These are phyloP conservation scores for Scedosporium apiospermum DNA, from an alignment of 2,329 filamentous ascomycete species.

Conservation along the genomic window DNA sequence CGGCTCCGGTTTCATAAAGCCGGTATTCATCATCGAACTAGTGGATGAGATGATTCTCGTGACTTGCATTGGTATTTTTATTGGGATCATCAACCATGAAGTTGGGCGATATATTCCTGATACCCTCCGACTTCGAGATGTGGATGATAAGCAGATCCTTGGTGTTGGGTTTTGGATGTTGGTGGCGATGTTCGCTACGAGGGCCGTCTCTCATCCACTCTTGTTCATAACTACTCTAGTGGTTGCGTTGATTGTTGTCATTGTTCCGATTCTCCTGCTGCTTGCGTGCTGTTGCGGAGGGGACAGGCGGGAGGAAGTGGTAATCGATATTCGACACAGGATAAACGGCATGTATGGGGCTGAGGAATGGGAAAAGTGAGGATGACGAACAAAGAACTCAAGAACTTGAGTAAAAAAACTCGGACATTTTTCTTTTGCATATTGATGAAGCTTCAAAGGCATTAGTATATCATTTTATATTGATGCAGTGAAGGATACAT, in stretches of 20 bases:
- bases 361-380: too few species aligned
- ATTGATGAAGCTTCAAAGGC: too few species aligned
- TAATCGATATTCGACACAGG: background rate
- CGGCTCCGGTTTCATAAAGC: background rate
- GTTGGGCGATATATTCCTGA: background rate
- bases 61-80: conserved; percentile 2
- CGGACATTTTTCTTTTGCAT: too few species aligned
- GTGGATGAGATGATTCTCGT: conserved; percentile 3
- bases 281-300: background rate
- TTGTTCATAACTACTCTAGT: background rate
- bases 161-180: conserved; percentile 6
- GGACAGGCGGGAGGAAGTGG: background rate
- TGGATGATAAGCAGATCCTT: conserved; percentile 2
- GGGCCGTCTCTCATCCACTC: conserved; percentile 1
- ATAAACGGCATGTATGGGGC: background rate
- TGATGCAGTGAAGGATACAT: too few species aligned
- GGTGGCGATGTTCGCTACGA: background rate
- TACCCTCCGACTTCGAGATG: background rate
- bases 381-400: too few species aligned
- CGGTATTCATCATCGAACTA: background rate
- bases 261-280: background rate
- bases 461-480: too few species aligned
- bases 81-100: conserved; percentile 5
- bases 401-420: too few species aligned
- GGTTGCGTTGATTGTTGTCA: background rate